Evolutionary conservation across 2,329 filamentous ascomycete species (phyloP), one percentile per base, ranked within the genome.

Genomic region (Pezicula radicicola): DNA sequence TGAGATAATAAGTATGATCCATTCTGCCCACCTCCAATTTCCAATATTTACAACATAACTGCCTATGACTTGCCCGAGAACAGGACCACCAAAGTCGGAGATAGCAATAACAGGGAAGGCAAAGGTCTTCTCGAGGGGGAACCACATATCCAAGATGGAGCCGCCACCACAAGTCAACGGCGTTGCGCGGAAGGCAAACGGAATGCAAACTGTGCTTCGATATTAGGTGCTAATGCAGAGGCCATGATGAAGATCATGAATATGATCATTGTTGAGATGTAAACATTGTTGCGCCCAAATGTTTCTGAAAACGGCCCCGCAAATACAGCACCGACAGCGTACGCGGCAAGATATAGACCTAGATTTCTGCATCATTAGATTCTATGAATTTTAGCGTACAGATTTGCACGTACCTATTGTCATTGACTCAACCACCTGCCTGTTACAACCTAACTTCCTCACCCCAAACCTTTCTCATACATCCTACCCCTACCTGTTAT

Each of bases 341-440:
- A 59, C 4, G 69, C 70, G n/a, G 69, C 54, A 8, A 72, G 45
- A 33, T 51, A 56, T 6, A 50, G 54, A 63, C 68, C 70, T 48
- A 25, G 9, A 40, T 40, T 40, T n/a, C 37, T 19, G 6, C 9
- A 40, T 40, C 37, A 40, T 12, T 40, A 40, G 35, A 16, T n/a
- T 13, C 19, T 8, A 9, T n/a, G 37, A n/a, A 21, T 13, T 16
- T 3, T n/a, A n/a, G 10, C 37, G 15, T 3, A 40, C 3, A 9
- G 19, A 16, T n/a, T n/a, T 40, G 10, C 9, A 48, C 30, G 8
- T 43, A 53, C 51, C 70, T 50, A 70, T 79, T 1, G 74, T 72
- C 37, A 79, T 59, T 15, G 73, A 76, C 58, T 72, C 78, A 2
- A 74, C 75, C 9, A 79, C 72, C 28, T n/a, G n/a, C n/a, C n/a